Evolutionary conservation across 139 green algal species (phyloP).

Genomic region (Chlorella ohadii): DNA sequence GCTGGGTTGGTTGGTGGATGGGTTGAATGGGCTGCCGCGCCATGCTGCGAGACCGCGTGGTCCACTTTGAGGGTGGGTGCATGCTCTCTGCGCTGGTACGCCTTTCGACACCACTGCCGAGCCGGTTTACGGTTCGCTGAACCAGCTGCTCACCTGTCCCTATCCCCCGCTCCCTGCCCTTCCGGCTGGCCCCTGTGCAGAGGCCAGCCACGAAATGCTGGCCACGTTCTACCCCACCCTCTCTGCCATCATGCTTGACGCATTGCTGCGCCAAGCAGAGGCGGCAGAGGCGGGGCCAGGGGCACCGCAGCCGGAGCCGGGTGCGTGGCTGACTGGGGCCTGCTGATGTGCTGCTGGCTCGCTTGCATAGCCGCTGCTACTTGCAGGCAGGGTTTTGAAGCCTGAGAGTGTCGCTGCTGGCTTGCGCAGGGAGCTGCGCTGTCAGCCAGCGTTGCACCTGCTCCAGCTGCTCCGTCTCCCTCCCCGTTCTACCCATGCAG

Average conservation of each 20-base stretch:
- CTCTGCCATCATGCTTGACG: conserved; percentile 53
- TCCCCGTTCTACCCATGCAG: not conserved
- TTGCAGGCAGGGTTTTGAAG: no score
- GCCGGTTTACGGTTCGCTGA: no score
- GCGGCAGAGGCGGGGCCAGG: not conserved
- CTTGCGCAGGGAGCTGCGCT: no score
- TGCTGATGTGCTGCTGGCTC: no score
- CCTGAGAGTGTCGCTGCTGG: no score
- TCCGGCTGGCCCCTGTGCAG: not conserved
- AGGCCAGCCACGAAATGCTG: conserved; percentile 43
- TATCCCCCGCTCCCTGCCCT: not conserved
- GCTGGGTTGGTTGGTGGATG: no score
- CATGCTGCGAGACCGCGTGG: conserved; percentile 48
- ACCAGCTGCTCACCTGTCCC: no score
- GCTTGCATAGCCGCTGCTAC: no score
- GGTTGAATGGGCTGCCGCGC: not conserved
- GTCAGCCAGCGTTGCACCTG: not conserved
- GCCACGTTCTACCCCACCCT: conserved; percentile 61
- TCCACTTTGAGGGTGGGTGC: no score
- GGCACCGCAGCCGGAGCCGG: conserved; percentile 8
- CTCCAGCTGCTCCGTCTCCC: not conserved
- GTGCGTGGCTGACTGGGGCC: not conserved
- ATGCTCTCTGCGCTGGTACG: no score
- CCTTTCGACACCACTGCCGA: no score
- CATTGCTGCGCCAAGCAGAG: conserved; percentile 27